Conservation (phyloP, 192 early-diverging fungal species). For the Diversispora eburnea region DNA sequence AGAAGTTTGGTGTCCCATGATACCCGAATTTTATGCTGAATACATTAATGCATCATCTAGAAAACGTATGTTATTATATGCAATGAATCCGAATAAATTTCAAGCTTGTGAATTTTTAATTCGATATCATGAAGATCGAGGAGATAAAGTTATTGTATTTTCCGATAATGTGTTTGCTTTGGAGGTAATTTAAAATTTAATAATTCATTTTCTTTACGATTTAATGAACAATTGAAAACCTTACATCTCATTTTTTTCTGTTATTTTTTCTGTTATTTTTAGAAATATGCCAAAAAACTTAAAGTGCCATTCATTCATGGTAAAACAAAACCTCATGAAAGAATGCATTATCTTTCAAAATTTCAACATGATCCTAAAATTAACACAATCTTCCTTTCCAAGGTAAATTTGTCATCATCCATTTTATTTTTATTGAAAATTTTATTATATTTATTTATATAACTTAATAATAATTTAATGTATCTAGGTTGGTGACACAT, state of each 20-base stretch:
- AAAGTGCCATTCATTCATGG: slow-evolving; percentile 89
- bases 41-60: slow-evolving; percentile 80
- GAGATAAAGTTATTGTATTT: slow-evolving; percentile 99
- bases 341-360: slow-evolving; percentile 87
- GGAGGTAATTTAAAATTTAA: slow-evolving; percentile 43
- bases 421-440: too few species aligned
- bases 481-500: slow-evolving; percentile 97
- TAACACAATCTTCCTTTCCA: slow-evolving; percentile 87
- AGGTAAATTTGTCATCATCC: slow-evolving; percentile 26
- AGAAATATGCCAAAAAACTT: slow-evolving; percentile 75
- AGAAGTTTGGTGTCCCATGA: slow-evolving; percentile 99
- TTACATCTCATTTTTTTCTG: not conserved
- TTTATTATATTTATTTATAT: too few species aligned
- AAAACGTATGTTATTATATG: slow-evolving; percentile 82
- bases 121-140: slow-evolving; percentile 82
- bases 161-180: slow-evolving; percentile 98
- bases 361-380: slow-evolving; percentile 90
- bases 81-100: slow-evolving; percentile 98
- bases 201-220: not conserved
- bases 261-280: not conserved
- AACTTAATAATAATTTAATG: too few species aligned
- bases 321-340: slow-evolving; percentile 82
- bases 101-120: slow-evolving; percentile 98
- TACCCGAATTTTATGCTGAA: slow-evolving; percentile 91
- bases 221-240: not conserved